These are phyloP conservation scores for Sporothrix luriei DNA, from an alignment of 2,329 filamentous ascomycete species.

Conservation along the genomic window DNA sequence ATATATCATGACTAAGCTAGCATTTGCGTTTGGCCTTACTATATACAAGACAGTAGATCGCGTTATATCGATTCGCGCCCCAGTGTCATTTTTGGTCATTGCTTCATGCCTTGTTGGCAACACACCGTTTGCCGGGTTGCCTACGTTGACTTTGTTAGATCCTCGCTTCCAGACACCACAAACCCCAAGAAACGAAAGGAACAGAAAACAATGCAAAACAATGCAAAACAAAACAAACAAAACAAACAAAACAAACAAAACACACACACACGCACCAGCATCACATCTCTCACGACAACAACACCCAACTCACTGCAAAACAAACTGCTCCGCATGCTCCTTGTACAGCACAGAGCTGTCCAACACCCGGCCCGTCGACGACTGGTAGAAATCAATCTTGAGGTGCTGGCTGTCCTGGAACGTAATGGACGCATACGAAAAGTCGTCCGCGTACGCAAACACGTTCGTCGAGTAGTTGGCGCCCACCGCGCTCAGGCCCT, in stretches of 20 bases:
- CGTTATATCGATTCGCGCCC: not conserved
- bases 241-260: not conserved
- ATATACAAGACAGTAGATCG: constrained; percentile 2
- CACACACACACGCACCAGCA: not conserved
- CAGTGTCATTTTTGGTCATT: not conserved
- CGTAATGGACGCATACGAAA: constrained; percentile 54
- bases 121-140: constrained; percentile 18
- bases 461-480: constrained; percentile 48
- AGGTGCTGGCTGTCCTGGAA: constrained; percentile 52
- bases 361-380: constrained; percentile 51
- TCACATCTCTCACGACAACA: not conserved
- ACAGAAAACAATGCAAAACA: not conserved
- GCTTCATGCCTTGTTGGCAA: constrained; percentile 10
- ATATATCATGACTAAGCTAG: constrained; percentile 10
- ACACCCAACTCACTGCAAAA: constrained; percentile 42
- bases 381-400: constrained; percentile 55
- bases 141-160: not conserved
- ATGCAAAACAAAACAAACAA: not conserved
- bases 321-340: constrained; percentile 50
- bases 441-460: constrained; percentile 56
- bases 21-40: constrained; percentile 1
- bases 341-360: constrained; percentile 55
- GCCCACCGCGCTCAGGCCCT: constrained; percentile 52
- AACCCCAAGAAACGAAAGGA: not conserved
- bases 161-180: not conserved